phyloP scores from a whole-genome alignment of 2,329 filamentous ascomycete genomes.

The Oidium heveae region DNA sequence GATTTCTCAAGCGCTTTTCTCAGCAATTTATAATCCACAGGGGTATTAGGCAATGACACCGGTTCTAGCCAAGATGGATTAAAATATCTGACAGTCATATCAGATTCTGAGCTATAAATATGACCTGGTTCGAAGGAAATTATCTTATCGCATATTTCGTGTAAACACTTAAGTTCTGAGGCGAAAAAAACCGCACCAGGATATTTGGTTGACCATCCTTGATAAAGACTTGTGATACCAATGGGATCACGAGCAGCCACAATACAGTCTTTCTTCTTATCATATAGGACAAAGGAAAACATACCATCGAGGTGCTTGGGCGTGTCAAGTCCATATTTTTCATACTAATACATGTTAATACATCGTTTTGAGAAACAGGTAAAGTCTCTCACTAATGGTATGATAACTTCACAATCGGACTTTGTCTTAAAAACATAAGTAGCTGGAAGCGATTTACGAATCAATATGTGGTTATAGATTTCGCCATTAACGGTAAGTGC shows the following conservation, averaged over 20 bases:
- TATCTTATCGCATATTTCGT: constrained; percentile 87
- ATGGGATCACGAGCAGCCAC: constrained; percentile 91
- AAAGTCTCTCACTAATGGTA: constrained; percentile 48
- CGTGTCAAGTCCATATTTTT: constrained; percentile 75
- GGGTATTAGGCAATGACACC: constrained; percentile 47
- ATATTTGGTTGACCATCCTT: constrained; percentile 67
- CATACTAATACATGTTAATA: constrained; percentile 33
- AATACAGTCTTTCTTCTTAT: constrained; percentile 78
- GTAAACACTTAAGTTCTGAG: constrained; percentile 82
- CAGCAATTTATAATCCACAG: constrained; percentile 62
- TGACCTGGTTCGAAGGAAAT: constrained; percentile 86
- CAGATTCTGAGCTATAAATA: constrained; percentile 83
- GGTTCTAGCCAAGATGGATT: constrained; percentile 83
- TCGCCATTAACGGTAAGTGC: constrained; percentile 95
- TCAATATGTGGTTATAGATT: constrained; percentile 96
- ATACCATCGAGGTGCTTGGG: constrained; percentile 92
- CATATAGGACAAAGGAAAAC: constrained; percentile 98
- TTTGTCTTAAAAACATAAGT: constrained; percentile 95
- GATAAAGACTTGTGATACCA: constrained; percentile 91
- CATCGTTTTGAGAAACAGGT: background rate
- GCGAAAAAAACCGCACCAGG: constrained; percentile 82
- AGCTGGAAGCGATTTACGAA: constrained; percentile 64
- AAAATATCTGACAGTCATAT: constrained; percentile 67
- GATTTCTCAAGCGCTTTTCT: constrained; percentile 67
- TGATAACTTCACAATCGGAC: constrained; percentile 97